Evolutionary conservation across 2,329 filamentous ascomycete genomes (phyloP).

Genomic region (Keithomyces neogunnii): DNA sequence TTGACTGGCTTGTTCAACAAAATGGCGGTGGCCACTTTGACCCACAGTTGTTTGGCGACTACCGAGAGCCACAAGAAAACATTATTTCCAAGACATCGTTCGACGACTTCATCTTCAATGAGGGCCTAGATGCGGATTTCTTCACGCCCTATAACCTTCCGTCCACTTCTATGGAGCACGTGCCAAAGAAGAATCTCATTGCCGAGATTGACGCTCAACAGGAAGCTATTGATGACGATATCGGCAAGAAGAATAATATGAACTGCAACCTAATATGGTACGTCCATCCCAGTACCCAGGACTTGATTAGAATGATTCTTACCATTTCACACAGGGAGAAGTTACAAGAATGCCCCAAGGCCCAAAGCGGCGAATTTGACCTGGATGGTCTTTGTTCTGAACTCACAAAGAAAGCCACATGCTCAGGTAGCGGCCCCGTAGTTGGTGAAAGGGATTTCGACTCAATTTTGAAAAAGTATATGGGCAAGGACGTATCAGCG

Average conservation of each 20-base stretch:
- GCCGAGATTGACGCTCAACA: constrained; percentile 70
- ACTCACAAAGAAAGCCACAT: constrained; percentile 90
- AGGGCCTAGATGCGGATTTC: constrained; percentile 77
- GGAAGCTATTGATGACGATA: constrained; percentile 60
- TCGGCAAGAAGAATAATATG: constrained; percentile 50
- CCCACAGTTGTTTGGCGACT: constrained; percentile 83
- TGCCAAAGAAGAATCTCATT: constrained; percentile 59
- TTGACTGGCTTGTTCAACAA: constrained; percentile 71
- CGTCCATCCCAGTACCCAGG: constrained; percentile 23
- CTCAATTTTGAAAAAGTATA: constrained; percentile 59
- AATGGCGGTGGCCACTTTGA: constrained; percentile 83
- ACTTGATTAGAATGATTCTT: neutral
- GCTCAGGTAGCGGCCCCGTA: constrained; percentile 82
- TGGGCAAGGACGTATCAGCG: constrained; percentile 34
- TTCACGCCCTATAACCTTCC: constrained; percentile 68
- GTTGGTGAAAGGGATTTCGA: constrained; percentile 87
- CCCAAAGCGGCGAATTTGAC: constrained; percentile 85
- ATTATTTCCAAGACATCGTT: constrained; percentile 62
- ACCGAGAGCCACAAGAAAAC: constrained; percentile 82
- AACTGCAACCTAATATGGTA: constrained; percentile 93
- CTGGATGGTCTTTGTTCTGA: constrained; percentile 89
- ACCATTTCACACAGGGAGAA: constrained; percentile 62
- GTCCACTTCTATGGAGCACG: constrained; percentile 30
- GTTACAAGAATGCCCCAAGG: constrained; percentile 76
- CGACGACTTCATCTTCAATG: constrained; percentile 59